Base-by-base conservation (phyloP, 257 asterid species). In the Ophiorrhiza pumila region DNA sequence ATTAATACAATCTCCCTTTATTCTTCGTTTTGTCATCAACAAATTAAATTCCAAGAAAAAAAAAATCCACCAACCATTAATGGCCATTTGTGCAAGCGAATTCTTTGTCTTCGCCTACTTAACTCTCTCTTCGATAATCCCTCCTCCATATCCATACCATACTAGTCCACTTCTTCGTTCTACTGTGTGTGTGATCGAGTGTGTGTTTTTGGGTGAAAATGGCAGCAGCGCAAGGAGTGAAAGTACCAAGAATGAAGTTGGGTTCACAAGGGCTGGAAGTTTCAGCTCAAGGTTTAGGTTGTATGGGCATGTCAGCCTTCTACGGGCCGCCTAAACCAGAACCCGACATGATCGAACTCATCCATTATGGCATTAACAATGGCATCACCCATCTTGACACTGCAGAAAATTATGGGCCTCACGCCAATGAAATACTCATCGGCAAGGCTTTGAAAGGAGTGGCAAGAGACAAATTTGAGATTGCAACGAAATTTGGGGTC, bases 311-410 rank as follows among this genome's bases (percentile, higher is more conserved):
- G 89, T 85, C 87, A 3, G 68, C 80, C 41, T 61, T 50, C 63
- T 85, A 85, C 43, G 84, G 89, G 22, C 74, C 75, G 23, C 84
- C 89, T 4, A 85, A 82, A 69, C 88, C 86, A 31, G 83, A 82
- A 15, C 18, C 74, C 66, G 88, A 84, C 0, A 84, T 84, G 88
- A 79, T 84, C 65, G 17, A 82, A 3, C 77, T 84, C 32, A 84
- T 84, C 39, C 86, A 77, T 78, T 76, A 84, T 34, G 83, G 86
- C 14, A 50, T 82, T 34, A 49, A 61, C 67, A 60, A 76, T 55
- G 88, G 88, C 20, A 60, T 82, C 65, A 84, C 86, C 8, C 31
- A 55, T 42, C 85, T 82, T 11, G 88, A 84, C 62, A 82, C 83
- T 12, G 69, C 87, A 12, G 89, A 85, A 2, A 0, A 73, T 0